A percentile compares a stretch with the other conserved stretches of the same genome.
Evolutionary conservation across 2,329 filamentous ascomycete genomes (phyloP).

Genomic region (Apiospora kogelbergensis): DNA sequence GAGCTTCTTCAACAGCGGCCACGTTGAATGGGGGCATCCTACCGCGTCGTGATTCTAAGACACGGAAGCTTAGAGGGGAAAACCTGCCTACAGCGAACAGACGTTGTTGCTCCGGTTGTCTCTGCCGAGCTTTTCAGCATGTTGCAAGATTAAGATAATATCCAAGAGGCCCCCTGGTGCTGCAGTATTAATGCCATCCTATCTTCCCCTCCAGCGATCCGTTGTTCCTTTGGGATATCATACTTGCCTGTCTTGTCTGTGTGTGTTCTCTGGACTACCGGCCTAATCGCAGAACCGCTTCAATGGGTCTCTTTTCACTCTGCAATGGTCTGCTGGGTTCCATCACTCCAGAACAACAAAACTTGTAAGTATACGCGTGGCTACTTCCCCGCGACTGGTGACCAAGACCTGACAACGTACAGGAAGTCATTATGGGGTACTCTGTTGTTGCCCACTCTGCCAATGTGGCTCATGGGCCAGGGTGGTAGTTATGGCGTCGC

Average conservation of each 20-base stretch:
- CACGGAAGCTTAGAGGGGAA: background rate
- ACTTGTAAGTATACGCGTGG: conserved; percentile 24
- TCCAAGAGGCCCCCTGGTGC: background rate
- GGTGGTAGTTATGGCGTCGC: conserved; percentile 14
- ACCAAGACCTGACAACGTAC: background rate
- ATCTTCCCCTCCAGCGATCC: background rate
- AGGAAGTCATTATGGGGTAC: conserved; percentile 34
- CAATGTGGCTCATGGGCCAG: conserved; percentile 24
- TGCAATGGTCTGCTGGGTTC: conserved; percentile 21
- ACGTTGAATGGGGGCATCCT: background rate
- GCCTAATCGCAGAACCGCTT: background rate
- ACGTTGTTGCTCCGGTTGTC: background rate
- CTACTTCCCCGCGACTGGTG: background rate
- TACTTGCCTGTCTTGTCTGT: background rate
- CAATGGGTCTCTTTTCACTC: conserved; percentile 24
- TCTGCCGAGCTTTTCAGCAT: background rate
- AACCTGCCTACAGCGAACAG: background rate
- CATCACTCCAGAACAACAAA: conserved; percentile 25
- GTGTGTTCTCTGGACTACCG: background rate
- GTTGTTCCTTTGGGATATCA: background rate
- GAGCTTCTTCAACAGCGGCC: background rate
- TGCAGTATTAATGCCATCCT: background rate
- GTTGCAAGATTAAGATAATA: background rate
- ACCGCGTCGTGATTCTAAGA: background rate
- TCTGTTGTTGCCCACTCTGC: conserved; percentile 30